Conservation (phyloP, 2,329 filamentous ascomycete species). For the Xylariales sp. region DNA sequence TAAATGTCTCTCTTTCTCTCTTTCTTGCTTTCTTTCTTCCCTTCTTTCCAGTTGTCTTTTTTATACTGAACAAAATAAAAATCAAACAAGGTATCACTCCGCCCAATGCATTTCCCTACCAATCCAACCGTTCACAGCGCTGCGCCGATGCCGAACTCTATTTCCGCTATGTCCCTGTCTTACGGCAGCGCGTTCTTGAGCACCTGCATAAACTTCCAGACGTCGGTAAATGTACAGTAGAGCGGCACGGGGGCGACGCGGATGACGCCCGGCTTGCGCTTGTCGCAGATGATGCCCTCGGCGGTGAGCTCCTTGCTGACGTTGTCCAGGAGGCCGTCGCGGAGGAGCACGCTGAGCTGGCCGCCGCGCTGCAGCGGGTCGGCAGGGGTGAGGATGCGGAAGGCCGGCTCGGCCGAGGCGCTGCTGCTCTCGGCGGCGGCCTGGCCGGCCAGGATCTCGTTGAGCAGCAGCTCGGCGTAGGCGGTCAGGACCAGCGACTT, state of each 20-base stretch:
- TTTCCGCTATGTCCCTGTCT: not conserved
- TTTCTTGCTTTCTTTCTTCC: too few species aligned
- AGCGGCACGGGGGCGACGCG: slow-evolving; percentile 78
- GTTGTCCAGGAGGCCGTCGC: slow-evolving; percentile 64
- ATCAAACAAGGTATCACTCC: too few species aligned
- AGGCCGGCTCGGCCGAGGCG: slow-evolving; percentile 34
- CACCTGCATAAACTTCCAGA: slow-evolving; percentile 46
- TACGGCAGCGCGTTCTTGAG: slow-evolving; percentile 19
- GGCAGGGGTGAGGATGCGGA: slow-evolving; percentile 64
- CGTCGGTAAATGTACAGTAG: slow-evolving; percentile 77
- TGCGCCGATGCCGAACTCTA: too few species aligned
- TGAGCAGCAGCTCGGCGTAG: slow-evolving; percentile 69
- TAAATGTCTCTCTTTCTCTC: too few species aligned
- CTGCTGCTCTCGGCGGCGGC: slow-evolving; percentile 24
- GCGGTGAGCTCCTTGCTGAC: slow-evolving; percentile 61
- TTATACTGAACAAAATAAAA: too few species aligned
- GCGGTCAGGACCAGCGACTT: slow-evolving; percentile 71
- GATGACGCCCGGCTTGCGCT: slow-evolving; percentile 81
- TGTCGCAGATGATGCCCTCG: slow-evolving; percentile 72
- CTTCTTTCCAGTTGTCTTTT: too few species aligned
- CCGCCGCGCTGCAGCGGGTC: slow-evolving; percentile 67
- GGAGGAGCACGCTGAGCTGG: slow-evolving; percentile 71
- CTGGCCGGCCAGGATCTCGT: slow-evolving; percentile 30
- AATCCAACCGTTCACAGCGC: too few species aligned
- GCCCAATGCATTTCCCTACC: too few species aligned